Evolutionary conservation across 139 green algal species (phyloP), one percentile per base, ranked within the genome.

Genomic region (Raphidocelis subcapitata): DNA sequence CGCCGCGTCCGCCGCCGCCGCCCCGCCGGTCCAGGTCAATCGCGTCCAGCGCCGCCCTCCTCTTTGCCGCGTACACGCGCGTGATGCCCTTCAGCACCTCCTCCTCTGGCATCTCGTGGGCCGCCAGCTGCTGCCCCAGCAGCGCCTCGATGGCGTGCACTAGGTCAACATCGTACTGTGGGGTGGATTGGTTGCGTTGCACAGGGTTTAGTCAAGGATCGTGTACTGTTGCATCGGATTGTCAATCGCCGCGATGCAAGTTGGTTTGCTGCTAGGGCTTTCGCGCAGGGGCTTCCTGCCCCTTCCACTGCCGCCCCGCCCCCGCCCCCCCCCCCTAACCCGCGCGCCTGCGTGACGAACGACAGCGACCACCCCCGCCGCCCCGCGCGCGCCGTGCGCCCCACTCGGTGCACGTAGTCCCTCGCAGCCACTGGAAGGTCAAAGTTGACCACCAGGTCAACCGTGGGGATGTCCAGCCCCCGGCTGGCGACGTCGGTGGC

Each of bases 401-500:
- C 94, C 32, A 97, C 92, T 32, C 92, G 76, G 81, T 97, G 93
- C 51, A 97, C 91, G 61, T 97, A 97, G 76, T 97, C 90, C 1
- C 79, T 73, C 5, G 89, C 77, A 21, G 86, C 65, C 35, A 85
- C 47, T 5, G 94, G 94, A 65, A 95, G 75, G 73, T 99, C 95
- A 74, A 89, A 98, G 77, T 98, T 99, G 69, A 99, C 74, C 5
- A 99, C 96, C 15, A 94, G 78, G 67, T 98, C 90, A 47, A 99
- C 95, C 0, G 81, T 88, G 26, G 91, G 87, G 36, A 99, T 99
- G 85, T 99, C 96, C 62, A 99, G 84, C 4, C 96, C 96, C 10
- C 97, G 74, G 2, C 82, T 88, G 0, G 92, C 94, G 2, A 98
- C 93, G 72, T 98, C 94, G 0, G 93, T 98, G 29, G 94, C 94